phyloP scores from a whole-genome alignment of 805 yeast genomes.

The Myxozyma kluyveri region DNA sequence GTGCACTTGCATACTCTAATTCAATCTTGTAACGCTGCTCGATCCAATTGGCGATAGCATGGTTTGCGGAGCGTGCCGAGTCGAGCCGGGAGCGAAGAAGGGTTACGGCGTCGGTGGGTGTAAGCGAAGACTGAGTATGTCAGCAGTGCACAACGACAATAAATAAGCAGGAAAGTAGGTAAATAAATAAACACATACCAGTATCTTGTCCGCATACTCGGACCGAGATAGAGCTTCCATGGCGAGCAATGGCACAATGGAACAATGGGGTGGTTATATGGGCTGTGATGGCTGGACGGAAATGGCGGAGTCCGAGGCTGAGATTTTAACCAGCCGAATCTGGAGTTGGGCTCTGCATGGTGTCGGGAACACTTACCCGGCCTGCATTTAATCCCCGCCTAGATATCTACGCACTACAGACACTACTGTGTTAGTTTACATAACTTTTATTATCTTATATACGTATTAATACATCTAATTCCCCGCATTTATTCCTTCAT shows the following conservation, averaged over 20 bases:
- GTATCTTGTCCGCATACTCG: conserved; percentile 28
- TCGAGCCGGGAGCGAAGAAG: conserved; percentile 55
- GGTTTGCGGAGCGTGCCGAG: conserved; percentile 55
- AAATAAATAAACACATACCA: conserved; percentile 18
- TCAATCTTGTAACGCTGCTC: conserved; percentile 52
- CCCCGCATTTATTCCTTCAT: too few relatives aligned
- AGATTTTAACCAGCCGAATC: background rate
- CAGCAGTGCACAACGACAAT: background rate
- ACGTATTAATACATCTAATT: too few relatives aligned
- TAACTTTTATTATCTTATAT: background rate
- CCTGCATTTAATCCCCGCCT: background rate
- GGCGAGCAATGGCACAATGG: too few relatives aligned
- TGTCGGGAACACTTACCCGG: background rate
- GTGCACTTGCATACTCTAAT: conserved; percentile 48
- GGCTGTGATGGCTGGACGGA: background rate
- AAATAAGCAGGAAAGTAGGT: background rate
- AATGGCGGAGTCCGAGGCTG: background rate
- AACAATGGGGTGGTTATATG: background rate
- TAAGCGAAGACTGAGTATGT: conserved; percentile 41
- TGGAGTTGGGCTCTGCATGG: too few relatives aligned
- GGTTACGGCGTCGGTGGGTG: conserved; percentile 61
- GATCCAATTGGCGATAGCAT: conserved; percentile 61
- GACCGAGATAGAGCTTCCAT: conserved; percentile 27
- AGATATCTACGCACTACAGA: background rate
- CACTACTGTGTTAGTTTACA: background rate